phyloP scores from a whole-genome alignment of 1,284 basidiomycete genomes.

The Ceratobasidium sp. region DNA sequence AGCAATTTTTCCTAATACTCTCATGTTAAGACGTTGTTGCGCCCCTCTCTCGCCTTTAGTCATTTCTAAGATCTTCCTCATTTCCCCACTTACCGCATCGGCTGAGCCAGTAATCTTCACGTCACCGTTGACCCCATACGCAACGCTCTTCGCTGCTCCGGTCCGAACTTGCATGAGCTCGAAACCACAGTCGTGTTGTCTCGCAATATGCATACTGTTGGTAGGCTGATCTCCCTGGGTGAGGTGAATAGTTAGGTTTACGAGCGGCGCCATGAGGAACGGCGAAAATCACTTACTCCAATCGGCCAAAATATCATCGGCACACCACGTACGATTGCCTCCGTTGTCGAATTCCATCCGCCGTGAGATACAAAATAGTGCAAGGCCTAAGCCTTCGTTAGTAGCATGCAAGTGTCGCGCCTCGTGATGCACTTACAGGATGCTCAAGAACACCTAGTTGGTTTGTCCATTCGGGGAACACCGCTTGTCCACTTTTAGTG shows the following conservation, averaged over 20 bases:
- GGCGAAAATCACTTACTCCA: neutral
- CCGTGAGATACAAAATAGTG: constrained; percentile 43
- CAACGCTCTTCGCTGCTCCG: neutral
- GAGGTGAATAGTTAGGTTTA: too few species aligned
- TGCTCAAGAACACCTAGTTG: constrained; percentile 39
- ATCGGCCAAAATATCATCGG: constrained; percentile 45
- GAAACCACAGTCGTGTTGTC: constrained; percentile 28
- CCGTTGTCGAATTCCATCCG: neutral
- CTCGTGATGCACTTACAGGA: constrained; percentile 15
- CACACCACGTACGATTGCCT: constrained; percentile 25
- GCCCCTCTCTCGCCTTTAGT: neutral
- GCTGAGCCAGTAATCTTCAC: neutral
- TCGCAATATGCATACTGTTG: constrained; percentile 24
- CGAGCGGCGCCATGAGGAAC: neutral
- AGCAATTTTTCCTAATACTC: constrained; percentile 7
- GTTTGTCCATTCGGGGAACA: constrained; percentile 40
- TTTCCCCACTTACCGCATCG: constrained; percentile 9
- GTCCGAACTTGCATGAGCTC: constrained; percentile 39
- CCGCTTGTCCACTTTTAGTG: constrained; percentile 3
- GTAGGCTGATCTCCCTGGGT: constrained; percentile 34
- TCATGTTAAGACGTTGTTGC: constrained; percentile 15
- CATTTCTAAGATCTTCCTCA: neutral
- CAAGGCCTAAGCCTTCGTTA: neutral
- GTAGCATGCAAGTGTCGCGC: neutral
- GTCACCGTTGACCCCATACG: neutral